Conservation (phyloP, 1,284 basidiomycete species). For the Anthracocystis walkeri region DNA sequence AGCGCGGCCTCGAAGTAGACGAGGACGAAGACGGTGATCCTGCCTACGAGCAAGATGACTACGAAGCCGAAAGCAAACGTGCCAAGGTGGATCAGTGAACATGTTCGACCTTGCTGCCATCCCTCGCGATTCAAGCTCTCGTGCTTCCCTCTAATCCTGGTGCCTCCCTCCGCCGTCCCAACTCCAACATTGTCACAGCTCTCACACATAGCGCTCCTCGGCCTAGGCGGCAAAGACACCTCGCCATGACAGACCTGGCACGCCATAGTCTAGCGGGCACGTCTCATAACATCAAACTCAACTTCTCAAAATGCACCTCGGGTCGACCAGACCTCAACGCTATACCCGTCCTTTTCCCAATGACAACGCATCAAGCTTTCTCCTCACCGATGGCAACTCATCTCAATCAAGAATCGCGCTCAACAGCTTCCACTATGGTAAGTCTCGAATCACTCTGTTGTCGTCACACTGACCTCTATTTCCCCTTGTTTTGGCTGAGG, state of each 20-base stretch:
- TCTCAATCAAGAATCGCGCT: neutral
- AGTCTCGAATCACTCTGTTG: neutral
- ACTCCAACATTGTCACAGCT: neutral
- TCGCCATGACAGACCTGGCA: neutral
- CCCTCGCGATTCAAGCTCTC: neutral
- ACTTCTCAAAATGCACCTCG: neutral
- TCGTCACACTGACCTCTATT: neutral
- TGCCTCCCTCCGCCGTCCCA: neutral
- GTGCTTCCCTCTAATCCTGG: neutral
- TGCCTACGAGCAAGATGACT: conserved; percentile 30
- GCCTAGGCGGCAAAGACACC: neutral
- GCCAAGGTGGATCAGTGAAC: conserved; percentile 35
- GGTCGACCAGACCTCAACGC: neutral
- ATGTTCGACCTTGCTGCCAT: neutral
- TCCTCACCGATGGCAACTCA: neutral
- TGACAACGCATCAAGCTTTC: neutral
- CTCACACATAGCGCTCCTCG: no score
- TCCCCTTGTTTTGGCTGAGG: neutral
- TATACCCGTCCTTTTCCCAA: conserved; percentile 7
- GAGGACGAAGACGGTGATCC: conserved; percentile 28
- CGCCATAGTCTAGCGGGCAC: no score
- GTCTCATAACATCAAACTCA: neutral
- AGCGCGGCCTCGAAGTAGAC: conserved; percentile 32
- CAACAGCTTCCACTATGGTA: conserved; percentile 1
- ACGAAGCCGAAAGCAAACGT: conserved; percentile 45